phyloP scores from a whole-genome alignment of 306 rosid genomes.

The Cucurbita moschata region DNA sequence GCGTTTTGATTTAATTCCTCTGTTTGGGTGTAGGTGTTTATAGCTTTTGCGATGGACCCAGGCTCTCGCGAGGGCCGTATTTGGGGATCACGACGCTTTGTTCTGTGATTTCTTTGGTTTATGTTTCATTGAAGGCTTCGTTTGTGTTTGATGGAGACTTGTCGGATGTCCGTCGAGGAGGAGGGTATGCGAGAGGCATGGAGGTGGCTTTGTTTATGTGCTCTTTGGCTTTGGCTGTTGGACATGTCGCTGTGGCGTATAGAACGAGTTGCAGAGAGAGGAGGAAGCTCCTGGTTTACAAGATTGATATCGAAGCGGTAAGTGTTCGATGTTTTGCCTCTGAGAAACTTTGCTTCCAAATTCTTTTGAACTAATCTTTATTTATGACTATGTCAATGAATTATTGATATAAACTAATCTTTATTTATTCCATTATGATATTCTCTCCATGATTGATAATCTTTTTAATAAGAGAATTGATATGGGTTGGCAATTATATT shows the following conservation, averaged over 20 bases:
- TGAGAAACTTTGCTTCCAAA: background rate
- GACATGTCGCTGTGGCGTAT: slow-evolving; percentile 72
- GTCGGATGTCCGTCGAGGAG: slow-evolving; percentile 17
- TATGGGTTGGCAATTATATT: slow-evolving; percentile 16
- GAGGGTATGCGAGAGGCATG: slow-evolving; percentile 23
- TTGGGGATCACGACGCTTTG: slow-evolving; percentile 71
- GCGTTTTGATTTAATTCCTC: background rate
- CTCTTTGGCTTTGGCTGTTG: slow-evolving; percentile 63
- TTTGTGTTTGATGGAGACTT: slow-evolving; percentile 31
- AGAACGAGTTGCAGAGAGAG: slow-evolving; percentile 95
- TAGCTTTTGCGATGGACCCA: slow-evolving; percentile 76
- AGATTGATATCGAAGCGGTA: slow-evolving; percentile 93
- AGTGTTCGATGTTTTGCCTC: slow-evolving; percentile 19
- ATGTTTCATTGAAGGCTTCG: slow-evolving; percentile 67
- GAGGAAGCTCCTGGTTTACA: slow-evolving; percentile 83
- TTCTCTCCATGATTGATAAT: background rate
- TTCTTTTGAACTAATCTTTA: no score
- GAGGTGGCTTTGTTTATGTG: slow-evolving; percentile 61
- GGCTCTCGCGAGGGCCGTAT: slow-evolving; percentile 70
- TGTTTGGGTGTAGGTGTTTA: slow-evolving; percentile 47
- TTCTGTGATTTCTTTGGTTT: slow-evolving; percentile 50
- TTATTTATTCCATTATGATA: background rate
- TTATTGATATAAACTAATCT: background rate
- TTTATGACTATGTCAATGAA: slow-evolving; percentile 1
- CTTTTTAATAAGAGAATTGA: background rate